Percentiles rank a stretch among this genome's conserved stretches.
These are phyloP conservation scores for Lepidium didymum DNA, from an alignment of 345 rosid genomes.

Conservation along the genomic window DNA sequence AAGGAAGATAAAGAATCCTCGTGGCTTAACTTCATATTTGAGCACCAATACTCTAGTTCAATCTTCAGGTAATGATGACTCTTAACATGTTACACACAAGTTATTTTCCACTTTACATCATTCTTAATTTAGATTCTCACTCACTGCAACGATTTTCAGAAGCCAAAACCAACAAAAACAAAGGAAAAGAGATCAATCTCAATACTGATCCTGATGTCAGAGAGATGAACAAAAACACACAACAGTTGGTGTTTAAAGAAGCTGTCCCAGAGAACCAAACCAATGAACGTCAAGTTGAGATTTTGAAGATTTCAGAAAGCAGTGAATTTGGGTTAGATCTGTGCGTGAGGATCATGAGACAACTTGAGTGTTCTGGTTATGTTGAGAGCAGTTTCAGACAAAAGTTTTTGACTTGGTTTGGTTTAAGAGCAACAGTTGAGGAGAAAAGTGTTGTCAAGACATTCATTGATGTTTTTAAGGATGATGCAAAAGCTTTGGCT, in stretches of 20 bases:
- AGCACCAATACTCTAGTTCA: not conserved
- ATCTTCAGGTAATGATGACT: not conserved
- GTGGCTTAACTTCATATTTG: not conserved
- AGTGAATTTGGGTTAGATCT: slow-evolving; percentile 38
- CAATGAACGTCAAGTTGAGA: not conserved
- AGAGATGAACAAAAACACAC: not conserved
- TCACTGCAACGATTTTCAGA: not conserved
- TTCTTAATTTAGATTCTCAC: not conserved
- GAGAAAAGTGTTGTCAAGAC: slow-evolving; percentile 65
- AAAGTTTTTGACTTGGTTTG: slow-evolving; percentile 86
- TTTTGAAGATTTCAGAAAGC: not conserved
- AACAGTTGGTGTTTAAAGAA: not conserved
- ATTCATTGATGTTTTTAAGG: slow-evolving; percentile 50
- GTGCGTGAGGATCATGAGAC: slow-evolving; percentile 62
- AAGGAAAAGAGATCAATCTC: not conserved
- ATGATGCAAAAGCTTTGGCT: slow-evolving; percentile 60
- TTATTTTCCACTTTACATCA: not conserved
- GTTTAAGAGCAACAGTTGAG: slow-evolving; percentile 61
- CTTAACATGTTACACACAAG: not conserved
- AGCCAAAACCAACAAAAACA: not conserved
- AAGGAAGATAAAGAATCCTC: not conserved
- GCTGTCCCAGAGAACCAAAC: not conserved
- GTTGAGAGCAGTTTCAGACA: slow-evolving; percentile 70
- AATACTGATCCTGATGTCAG: not conserved
- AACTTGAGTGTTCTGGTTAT: slow-evolving; percentile 65